Base-by-base conservation (phyloP, 2,329 filamentous ascomycete genomes). In the Mollisiaceae sp. region DNA sequence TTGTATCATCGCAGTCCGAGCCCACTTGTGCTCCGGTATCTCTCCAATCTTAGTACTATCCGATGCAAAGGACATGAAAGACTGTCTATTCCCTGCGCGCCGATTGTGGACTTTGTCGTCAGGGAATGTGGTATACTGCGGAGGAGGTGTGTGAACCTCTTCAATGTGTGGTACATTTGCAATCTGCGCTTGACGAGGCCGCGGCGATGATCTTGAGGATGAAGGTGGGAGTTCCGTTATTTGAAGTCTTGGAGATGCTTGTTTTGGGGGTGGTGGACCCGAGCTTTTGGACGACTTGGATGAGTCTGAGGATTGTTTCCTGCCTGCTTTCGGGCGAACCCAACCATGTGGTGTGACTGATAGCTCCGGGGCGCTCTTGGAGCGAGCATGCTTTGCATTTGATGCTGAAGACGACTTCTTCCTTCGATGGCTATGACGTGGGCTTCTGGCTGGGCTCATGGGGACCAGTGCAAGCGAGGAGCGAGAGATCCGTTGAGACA, bases 1-100 rank as follows among this genome's bases (percentile, higher is more conserved):
- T 12, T 50, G 54, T 4, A 56, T n/a, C 41, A 35, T 57, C 1
- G 43, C 41, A 8, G 57, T 61, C 54, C 47, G 36, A 9, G 58
- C 47, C 72, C 71, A 72, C 55, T 71, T 74, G 43, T 69, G 54
- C 45, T 73, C 66, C n/a, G 73, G 74, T 20, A 82, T 77, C 67
- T 82, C 80, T n/a, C 80, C 80, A 4, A 82, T 69, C 64, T 82
- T 82, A 14, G 80, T 82, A 65, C 80, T 82, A 60, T 78, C 79
- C 1, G 81, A 81, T 5, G 78, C 77, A 55, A 77, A 78, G 3
- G 80, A 80, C 62, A 78, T 70, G 58, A 73, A 70, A 0, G 76
- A 77, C 41, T 72, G 71, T 38, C 75, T 63, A 22, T 74, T 68
- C 14, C 20, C 14, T 60, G 59, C 14, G 38, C 38, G 14, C 18